Base-by-base conservation (phyloP, 2,329 filamentous ascomycete genomes). In the Scedosporium apiospermum region DNA sequence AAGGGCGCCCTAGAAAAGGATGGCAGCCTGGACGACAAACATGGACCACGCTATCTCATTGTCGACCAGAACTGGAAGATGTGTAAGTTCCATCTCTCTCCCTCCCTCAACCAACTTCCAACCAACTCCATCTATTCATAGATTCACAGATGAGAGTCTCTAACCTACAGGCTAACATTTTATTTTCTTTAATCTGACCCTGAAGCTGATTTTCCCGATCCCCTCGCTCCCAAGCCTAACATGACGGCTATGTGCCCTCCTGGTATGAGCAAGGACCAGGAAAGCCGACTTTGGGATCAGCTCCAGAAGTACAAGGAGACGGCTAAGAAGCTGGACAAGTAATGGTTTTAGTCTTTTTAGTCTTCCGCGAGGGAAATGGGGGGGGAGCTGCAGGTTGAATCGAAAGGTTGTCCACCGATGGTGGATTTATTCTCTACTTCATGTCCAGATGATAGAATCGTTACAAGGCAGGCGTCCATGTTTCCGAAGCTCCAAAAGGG, bases 31-130 rank as follows among this genome's bases (percentile, higher is more conserved):
- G 59, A 42, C 27, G 59, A 26, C 23, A 23, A 58, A 27, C 16
- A 58, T n/a, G 27, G 59, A 6, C 59, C 59, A 10, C 59, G 41
- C 59, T 61, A 53, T 34, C 27, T 46, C 44, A 21, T 44, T 16
- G 38, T 27, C 42, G 44, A 61, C 59, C 59, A 51, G 59, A 26
- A 42, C 3, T 61, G 59, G 59, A 61, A 38, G 59, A 61, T 61
- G 23, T 61, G 59, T 61, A 61, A 61, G 59, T 53, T 38, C 7
- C 6, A 16, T 57, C 51, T 6, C 10, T n/a, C n/a, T n/a, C n/a
- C n/a, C 4, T 57, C 58, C 16, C 30, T 1, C 1, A 5, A 12
- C 34, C 34, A 12, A 14, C 34, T 12, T 38, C 10, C 10, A 38
- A 12, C 10, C 34, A 38, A 38, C 34, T 38, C 34, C 34, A 38